Base-by-base conservation (phyloP, 2,329 filamentous ascomycete genomes). In the Neofusicoccum laricinum region DNA sequence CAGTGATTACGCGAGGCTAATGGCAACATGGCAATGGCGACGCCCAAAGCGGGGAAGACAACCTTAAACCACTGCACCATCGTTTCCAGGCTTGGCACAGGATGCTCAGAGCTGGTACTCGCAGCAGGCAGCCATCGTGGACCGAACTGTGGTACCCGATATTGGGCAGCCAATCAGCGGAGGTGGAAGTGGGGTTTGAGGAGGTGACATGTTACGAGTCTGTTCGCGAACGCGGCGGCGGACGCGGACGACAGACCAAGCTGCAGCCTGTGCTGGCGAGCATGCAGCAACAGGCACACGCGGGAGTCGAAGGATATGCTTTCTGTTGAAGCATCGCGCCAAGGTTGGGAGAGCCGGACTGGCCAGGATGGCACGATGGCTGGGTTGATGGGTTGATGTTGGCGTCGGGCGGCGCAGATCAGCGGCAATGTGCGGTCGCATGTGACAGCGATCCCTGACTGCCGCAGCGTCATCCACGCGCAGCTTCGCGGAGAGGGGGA, bases 341-440 rank as follows among this genome's bases (percentile, higher is more conserved):
- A 7, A 6, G 21, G 38, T 6, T 32, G 38, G 53, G 7, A n/a
- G 21, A n/a, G 19, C 34, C n/a, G n/a, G 10, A 21, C 40, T 30
- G 53, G 43, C 21, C 15, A 30, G 55, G 15, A 21, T 46, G 25
- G 19, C 25, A n/a, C 55, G 40, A 59, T 46, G 41, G 41, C 25
- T 21, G 55, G 55, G 55, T 19, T 40, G 55, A 59, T 36, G 41
- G 55, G 41, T 36, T 46, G 55, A 46, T 11, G 55, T 46, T 34
- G 49, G 32, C 49, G 49, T 14, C 32, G 40, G 53, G 41, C 30
- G 15, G 55, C 40, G 55, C 55, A 59, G 55, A 59, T 59, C 55
- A 59, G 53, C 34, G 34, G 19, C 51, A 36, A 10, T n/a, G 12
- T 25, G 51, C 21, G 38, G 53, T 25, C 30, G 41, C 55, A 59